Base-by-base conservation (phyloP, 495 filamentous ascomycete species). In the Neurospora sublineolata region DNA sequence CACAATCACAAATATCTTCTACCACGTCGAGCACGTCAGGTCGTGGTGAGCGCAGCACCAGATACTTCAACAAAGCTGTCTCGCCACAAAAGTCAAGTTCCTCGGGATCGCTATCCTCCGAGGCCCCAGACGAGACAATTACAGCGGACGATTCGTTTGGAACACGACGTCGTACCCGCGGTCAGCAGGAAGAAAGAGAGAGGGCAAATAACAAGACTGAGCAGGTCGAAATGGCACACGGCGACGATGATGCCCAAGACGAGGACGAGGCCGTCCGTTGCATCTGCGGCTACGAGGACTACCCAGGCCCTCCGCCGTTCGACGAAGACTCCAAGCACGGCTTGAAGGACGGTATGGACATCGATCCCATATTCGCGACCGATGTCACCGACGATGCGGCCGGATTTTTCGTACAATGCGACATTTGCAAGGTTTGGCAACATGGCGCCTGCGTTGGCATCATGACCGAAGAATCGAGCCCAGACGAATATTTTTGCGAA, bases 371-470 rank as follows among this genome's bases (percentile, higher is more conserved):
- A 73, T 87, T 89, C 73, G 83, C 88, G 69, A 91, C 94, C 76
- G 84, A 89, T 68, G 82, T 93, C 67, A 87, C 90, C 37, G 94
- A 98, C 76, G 94, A 97, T 67, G 84, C 92, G 68, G 94, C 95
- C 42, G 94, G 94, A 18, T 90, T 98, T 80, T 99, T 97, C 80
- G 94, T 99, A 73, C 95, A 98, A 83, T 99, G 95, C 87, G 95
- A 99, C 80, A 84, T 88, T 68, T 99, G 95, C 83, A 96, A 97
- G 79, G 95, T 97, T 70, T 99, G 95, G 95, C 95, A 99, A 78
- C 95, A 99, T 77, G 96, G 95, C 78, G 94, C 93, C 71, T 99
- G 95, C 82, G 96, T 99, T 68, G 95, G 95, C 42, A 97, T 99
- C 75, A 94, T 93, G 86, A 93, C 97, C 73, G 93, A 94, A 79